phyloP scores from a whole-genome alignment of 306 rosid genomes.

The Ormosia emarginata region DNA sequence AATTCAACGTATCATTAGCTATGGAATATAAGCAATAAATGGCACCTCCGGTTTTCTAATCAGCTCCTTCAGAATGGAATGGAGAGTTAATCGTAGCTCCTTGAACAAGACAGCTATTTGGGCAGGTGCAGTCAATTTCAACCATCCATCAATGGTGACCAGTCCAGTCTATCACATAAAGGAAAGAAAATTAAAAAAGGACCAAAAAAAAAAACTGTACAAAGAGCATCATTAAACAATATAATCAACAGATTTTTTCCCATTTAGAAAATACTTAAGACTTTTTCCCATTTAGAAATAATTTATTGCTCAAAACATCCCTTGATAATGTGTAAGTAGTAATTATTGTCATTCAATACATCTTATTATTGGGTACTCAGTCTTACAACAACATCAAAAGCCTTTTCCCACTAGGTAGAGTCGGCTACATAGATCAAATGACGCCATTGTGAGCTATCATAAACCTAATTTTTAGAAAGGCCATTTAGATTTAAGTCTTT shows the following conservation, averaged over 20 bases:
- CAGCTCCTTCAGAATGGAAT: conserved; percentile 76
- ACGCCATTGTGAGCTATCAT: too few species aligned
- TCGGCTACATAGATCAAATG: too few species aligned
- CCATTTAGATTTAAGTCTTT: too few species aligned
- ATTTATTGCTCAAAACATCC: neutral
- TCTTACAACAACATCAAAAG: too few species aligned
- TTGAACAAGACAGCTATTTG: conserved; percentile 93
- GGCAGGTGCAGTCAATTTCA: conserved; percentile 90
- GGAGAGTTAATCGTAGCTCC: conserved; percentile 77
- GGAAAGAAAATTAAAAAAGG: conserved; percentile 1
- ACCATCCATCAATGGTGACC: conserved; percentile 88
- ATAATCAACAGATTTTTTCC: neutral
- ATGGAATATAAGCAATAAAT: conserved; percentile 15
- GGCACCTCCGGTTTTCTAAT: conserved; percentile 84
- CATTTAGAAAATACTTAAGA: neutral
- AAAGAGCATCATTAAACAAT: conserved; percentile 5
- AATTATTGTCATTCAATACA: neutral
- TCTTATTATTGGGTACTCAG: neutral
- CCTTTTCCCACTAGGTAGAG: too few species aligned
- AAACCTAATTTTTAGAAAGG: too few species aligned
- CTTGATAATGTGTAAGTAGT: neutral
- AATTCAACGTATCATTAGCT: conserved; percentile 1
- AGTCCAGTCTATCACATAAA: conserved; percentile 55
- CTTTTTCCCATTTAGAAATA: neutral
- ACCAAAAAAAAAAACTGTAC: neutral